Evolutionary conservation across 2,329 filamentous ascomycete species (phyloP), one percentile per base, ranked within the genome.

Genomic region (Diplodia corticola): DNA sequence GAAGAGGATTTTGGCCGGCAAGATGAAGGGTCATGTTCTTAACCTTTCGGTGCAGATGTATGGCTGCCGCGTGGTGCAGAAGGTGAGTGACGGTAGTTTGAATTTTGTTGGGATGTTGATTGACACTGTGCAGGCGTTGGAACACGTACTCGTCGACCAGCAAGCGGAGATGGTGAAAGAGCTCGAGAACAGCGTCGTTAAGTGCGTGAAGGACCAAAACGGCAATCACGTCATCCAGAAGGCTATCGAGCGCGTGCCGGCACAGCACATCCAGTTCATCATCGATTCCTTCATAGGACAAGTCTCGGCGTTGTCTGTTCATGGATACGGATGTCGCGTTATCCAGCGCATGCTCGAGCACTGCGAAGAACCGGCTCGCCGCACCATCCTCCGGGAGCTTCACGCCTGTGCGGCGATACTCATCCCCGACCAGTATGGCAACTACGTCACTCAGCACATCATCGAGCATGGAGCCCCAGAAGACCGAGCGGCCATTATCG

Each of bases 171-270:
- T 97, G 72, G 89, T 96, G 33, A 88, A 89, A 72, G 95, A 98
- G 77, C 85, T 98, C 1, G 88, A 93, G 74, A 82, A 85, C 28
- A 85, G 93, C 64, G 87, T 97, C 5, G 76, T 94, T 64, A 86
- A 86, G 67, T 91, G 94, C 66, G 89, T 96, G 69, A 90, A 89
- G 71, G 91, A 97, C 71, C 88, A 92, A 75, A 95, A 97, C 71
- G 95, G 94, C 64, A 99, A 99, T 77, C 95, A 99, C 70, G 95
- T 99, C 30, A 89, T 99, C 20, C 95, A 98, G 73, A 97, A 96
- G 78, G 90, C 94, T 10, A 93, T 99, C 67, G 90, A 95, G 73
- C 83, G 89, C 71, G 86, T 94, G 67, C 91, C 92, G 0, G 86
- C 88, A 1, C 84, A 91, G 69, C 88, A 94, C 73, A 90, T 97